Base-by-base conservation (phyloP, 2,329 filamentous ascomycete genomes). In the Colletotrichum eleusines region DNA sequence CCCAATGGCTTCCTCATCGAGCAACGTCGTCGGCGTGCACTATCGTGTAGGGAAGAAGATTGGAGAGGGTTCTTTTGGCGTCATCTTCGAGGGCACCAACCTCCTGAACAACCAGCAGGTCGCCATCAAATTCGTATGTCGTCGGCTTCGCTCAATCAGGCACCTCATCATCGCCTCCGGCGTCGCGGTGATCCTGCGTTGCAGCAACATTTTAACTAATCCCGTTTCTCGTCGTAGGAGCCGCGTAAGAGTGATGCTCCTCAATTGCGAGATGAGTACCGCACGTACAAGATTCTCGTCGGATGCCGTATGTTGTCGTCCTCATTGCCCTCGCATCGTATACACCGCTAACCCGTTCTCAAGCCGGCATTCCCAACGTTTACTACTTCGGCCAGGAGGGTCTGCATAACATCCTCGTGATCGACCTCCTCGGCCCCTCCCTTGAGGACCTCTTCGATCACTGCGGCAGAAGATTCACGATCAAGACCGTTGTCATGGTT, bases 41-140 rank as follows among this genome's bases (percentile, higher is more conserved):
- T 99, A 99, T 84, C 90, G 96, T 75, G 96, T 99, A 75, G 96
- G 96, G 78, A 98, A 98, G 90, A 99, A 99, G 87, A 98, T 99
- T 77, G 96, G 96, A 81, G 96, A 98, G 89, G 95, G 95, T 75
- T 97, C 94, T 48, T 98, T 98, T 79, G 95, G 95, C 86, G 96
- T 98, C 77, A 98, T 98, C 80, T 98, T 98, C 79, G 96, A 98
- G 84, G 96, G 96, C 76, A 98, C 95, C 79, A 99, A 99, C 82
- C 88, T 99, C 77, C 88, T 99, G 82, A 99, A 99, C 87, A 98
- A 97, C 84, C 96, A 98, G 83, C 95, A 98, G 85, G 95, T 99
- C 74, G 96, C 96, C 79, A 99, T 99, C 87, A 99, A 99, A 87
- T 99, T 99, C 84, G 94, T 97, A 85, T 79, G 93, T 91, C 68